A percentile compares a stretch with the other conserved stretches of the same genome.
Evolutionary conservation across 2,329 filamentous ascomycete genomes (phyloP).

Genomic region (Alternaria sp.): DNA sequence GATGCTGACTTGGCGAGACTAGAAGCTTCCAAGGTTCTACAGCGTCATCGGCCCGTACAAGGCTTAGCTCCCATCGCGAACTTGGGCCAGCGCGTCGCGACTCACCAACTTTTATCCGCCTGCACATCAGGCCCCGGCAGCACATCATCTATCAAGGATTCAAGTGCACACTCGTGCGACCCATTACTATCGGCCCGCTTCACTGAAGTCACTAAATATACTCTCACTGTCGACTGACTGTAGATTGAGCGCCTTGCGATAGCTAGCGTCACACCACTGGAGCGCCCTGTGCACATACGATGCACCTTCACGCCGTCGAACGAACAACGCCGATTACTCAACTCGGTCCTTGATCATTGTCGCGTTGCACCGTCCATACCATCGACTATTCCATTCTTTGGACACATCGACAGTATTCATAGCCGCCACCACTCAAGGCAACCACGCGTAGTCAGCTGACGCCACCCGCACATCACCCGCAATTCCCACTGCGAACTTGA

Average conservation of each 20-base stretch:
- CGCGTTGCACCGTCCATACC: constrained; percentile 2
- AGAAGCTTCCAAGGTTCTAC: constrained; percentile 37
- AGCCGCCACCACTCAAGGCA: constrained; percentile 27
- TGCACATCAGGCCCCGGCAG: constrained; percentile 26
- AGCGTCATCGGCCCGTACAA: constrained; percentile 19
- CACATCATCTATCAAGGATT: constrained; percentile 19
- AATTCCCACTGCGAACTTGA: neutral
- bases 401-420: neutral
- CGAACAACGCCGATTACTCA: constrained; percentile 24
- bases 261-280: constrained; percentile 29
- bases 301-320: constrained; percentile 31
- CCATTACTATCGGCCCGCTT: constrained; percentile 24
- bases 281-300: constrained; percentile 36
- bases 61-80: constrained; percentile 16
- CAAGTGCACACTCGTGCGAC: neutral
- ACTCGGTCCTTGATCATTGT: constrained; percentile 16
- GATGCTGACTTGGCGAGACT: constrained; percentile 8
- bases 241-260: constrained; percentile 15
- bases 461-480: constrained; percentile 20
- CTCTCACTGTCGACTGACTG: constrained; percentile 5
- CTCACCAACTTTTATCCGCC: constrained; percentile 17
- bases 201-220: constrained; percentile 5
- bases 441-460: constrained; percentile 36
- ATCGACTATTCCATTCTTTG: constrained; percentile 7
- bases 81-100: constrained; percentile 22